These are phyloP conservation scores for Penicillium sumatraense DNA, from an alignment of 2,329 filamentous ascomycete genomes.

Conservation along the genomic window DNA sequence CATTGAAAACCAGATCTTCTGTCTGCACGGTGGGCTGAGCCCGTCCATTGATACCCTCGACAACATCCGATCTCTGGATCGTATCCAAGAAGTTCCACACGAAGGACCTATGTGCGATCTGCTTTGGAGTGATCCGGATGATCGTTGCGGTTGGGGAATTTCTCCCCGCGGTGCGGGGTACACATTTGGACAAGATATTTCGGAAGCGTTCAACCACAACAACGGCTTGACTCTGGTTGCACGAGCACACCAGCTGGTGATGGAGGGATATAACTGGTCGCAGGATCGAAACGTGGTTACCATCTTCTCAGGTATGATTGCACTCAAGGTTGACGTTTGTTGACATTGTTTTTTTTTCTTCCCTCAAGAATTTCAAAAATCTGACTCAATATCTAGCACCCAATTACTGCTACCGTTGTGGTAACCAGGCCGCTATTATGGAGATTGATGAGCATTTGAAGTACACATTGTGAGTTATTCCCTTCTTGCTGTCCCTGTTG, in stretches of 20 bases:
- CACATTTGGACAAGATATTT: constrained; percentile 96
- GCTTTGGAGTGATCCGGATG: constrained; percentile 97
- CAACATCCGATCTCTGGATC: constrained; percentile 92
- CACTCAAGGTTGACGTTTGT: background rate
- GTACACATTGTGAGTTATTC: constrained; percentile 88
- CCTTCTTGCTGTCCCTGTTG: background rate
- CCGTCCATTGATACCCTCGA: constrained; percentile 96
- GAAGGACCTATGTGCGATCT: constrained; percentile 98
- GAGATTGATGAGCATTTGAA: constrained; percentile 99
- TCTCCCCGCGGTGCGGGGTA: constrained; percentile 93
- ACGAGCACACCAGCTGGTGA: constrained; percentile 95
- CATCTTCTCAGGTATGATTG: constrained; percentile 83
- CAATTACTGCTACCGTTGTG: constrained; percentile 98
- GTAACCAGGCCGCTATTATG: constrained; percentile 99
- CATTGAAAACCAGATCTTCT: constrained; percentile 99
- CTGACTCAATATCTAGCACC: constrained; percentile 56
- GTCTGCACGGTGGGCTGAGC: constrained; percentile 92
- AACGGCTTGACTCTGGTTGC: constrained; percentile 96
- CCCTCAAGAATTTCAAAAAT: background rate
- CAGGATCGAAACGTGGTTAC: constrained; percentile 98
- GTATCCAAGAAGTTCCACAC: constrained; percentile 97
- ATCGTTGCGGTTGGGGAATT: constrained; percentile 94
- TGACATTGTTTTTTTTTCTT: background rate
- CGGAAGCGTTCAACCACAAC: constrained; percentile 98
- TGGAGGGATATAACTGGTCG: constrained; percentile 99